Evolutionary conservation across 2,329 filamentous ascomycete genomes (phyloP).

Genomic region (Calonectria hongkongensis): DNA sequence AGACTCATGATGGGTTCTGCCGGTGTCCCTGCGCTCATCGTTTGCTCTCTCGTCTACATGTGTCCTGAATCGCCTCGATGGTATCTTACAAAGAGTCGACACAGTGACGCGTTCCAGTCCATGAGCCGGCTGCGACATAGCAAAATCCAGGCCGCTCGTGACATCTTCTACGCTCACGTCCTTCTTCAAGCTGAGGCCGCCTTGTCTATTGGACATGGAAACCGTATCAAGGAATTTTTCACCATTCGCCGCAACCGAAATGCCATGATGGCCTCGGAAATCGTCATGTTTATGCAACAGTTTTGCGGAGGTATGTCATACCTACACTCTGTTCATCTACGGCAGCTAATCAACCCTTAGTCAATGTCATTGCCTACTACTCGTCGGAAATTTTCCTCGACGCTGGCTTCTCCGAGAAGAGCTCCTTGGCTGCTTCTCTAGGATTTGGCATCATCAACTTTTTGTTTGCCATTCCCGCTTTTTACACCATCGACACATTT

Average conservation of each 20-base stretch:
- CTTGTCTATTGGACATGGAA: constrained; percentile 36
- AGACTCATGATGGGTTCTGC: constrained; percentile 76
- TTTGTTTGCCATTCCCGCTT: constrained; percentile 67
- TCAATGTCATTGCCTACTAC: constrained; percentile 55
- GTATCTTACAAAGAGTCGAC: constrained; percentile 66
- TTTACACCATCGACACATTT: constrained; percentile 72
- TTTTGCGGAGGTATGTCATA: constrained; percentile 64
- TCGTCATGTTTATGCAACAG: constrained; percentile 81
- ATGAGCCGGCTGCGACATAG: constrained; percentile 69
- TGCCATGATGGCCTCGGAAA: constrained; percentile 72
- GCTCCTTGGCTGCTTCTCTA: constrained; percentile 55
- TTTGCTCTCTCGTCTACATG: constrained; percentile 74
- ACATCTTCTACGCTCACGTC: constrained; percentile 74
- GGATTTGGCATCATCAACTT: constrained; percentile 74
- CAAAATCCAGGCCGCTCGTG: constrained; percentile 73
- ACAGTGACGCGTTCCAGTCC: constrained; percentile 67
- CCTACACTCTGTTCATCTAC: background rate
- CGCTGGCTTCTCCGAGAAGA: constrained; percentile 48
- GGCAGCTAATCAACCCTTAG: constrained; percentile 21
- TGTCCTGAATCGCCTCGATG: constrained; percentile 75
- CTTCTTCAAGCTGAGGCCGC: constrained; percentile 75
- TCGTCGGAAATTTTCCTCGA: constrained; percentile 52
- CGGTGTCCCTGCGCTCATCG: constrained; percentile 69
- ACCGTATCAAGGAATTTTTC: constrained; percentile 74
- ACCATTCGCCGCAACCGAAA: constrained; percentile 76